phyloP scores from a whole-genome alignment of 768 basidiomycete genomes.

The Psilocybe subaeruginosa region DNA sequence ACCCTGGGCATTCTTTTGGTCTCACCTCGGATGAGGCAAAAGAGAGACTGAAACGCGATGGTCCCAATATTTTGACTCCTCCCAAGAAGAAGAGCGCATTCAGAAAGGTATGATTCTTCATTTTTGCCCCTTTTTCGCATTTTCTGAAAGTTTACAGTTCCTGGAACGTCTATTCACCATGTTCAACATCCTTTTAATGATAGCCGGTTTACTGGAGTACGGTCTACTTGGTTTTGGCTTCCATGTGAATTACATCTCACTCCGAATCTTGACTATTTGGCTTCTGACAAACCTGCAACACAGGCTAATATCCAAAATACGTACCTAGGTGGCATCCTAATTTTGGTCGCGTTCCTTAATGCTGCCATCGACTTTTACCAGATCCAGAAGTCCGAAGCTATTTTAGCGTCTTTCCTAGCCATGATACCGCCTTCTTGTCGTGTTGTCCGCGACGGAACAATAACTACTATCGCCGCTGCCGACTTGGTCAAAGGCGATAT shows the following conservation, averaged over 20 bases:
- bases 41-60: constrained; percentile 55
- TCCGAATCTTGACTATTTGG: constrained; percentile 2
- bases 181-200: constrained; percentile 71
- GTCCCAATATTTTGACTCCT: constrained; percentile 65
- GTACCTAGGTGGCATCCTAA: constrained; percentile 72
- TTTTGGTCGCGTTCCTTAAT: constrained; percentile 68
- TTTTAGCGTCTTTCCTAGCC: constrained; percentile 71
- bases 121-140: background rate
- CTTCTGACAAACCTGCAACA: background rate
- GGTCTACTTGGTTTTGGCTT: constrained; percentile 64
- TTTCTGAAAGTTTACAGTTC: constrained; percentile 43
- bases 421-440: constrained; percentile 75
- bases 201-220: constrained; percentile 70
- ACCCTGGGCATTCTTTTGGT: constrained; percentile 52
- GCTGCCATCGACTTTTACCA: constrained; percentile 74
- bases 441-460: constrained; percentile 59
- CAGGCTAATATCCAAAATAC: constrained; percentile 66
- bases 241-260: constrained; percentile 39
- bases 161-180: constrained; percentile 62
- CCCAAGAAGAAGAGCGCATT: constrained; percentile 69
- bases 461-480: constrained; percentile 59
- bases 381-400: constrained; percentile 75
- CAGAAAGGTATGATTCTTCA: constrained; percentile 49
- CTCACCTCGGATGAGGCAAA: constrained; percentile 56
- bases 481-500: constrained; percentile 70